Percentiles rank a stretch among this genome's conserved stretches.
These are phyloP conservation scores for Lecanosticta acicola DNA, from an alignment of 2,329 filamentous ascomycete genomes.

Conservation along the genomic window DNA sequence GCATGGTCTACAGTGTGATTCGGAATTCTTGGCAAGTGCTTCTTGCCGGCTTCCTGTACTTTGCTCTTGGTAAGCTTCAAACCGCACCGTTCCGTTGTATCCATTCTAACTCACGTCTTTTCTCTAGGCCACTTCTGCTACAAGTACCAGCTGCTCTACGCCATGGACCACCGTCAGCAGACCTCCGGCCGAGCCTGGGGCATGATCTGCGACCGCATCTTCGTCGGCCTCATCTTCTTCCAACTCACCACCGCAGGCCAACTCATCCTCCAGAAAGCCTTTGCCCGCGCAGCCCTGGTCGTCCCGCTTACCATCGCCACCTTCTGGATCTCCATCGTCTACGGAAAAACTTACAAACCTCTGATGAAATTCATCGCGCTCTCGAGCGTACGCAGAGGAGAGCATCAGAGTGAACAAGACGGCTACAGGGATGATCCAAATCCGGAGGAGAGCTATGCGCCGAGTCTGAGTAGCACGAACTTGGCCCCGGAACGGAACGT, in stretches of 20 bases:
- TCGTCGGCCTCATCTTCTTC: constrained; percentile 81
- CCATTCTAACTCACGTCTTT: too few relatives aligned
- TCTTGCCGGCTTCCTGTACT: constrained; percentile 75
- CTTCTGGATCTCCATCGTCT: constrained; percentile 85
- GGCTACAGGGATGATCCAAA: neutral
- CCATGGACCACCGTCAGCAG: constrained; percentile 95
- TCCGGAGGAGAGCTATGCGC: constrained; percentile 18
- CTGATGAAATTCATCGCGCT: constrained; percentile 89
- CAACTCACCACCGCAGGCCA: constrained; percentile 87
- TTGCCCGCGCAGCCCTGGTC: constrained; percentile 66
- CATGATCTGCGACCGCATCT: constrained; percentile 89
- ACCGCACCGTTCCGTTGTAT: too few relatives aligned
- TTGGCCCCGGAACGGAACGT: constrained; percentile 37
- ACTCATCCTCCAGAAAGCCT: constrained; percentile 67
- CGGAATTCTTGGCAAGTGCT: constrained; percentile 74
- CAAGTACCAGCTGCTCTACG: constrained; percentile 96
- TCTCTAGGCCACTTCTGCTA: constrained; percentile 68
- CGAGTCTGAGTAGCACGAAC: constrained; percentile 23
- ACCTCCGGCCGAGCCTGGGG: constrained; percentile 91
- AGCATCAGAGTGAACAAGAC: constrained; percentile 33
- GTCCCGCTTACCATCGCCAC: constrained; percentile 73
- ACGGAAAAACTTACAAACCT: constrained; percentile 73
- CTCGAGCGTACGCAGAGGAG: constrained; percentile 67
- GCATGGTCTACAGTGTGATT: constrained; percentile 87
- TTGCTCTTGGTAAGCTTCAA: constrained; percentile 58